Evolutionary conservation across 805 yeast species (phyloP).

Genomic region (Jamesozyma lodderae): DNA sequence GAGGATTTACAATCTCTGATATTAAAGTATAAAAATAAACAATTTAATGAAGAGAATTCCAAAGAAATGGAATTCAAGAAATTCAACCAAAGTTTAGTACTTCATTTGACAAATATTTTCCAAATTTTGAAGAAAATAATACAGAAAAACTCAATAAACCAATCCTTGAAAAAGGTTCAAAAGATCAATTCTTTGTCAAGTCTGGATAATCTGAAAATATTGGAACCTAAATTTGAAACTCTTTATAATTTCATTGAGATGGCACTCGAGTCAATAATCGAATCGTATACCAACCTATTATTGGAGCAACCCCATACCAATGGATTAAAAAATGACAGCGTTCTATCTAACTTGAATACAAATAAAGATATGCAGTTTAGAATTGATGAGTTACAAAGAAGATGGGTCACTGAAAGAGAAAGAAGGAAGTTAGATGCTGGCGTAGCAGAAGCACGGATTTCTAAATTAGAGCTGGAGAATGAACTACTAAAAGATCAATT

Average conservation of each 20-base stretch:
- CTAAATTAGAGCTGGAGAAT: slow-evolving; percentile 50
- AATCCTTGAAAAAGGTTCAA: slow-evolving; percentile 45
- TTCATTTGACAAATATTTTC: slow-evolving; percentile 43
- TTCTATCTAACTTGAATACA: background rate
- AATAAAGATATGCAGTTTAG: slow-evolving; percentile 37
- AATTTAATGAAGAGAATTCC: slow-evolving; percentile 2
- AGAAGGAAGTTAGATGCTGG: slow-evolving; percentile 52
- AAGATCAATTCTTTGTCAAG: slow-evolving; percentile 26
- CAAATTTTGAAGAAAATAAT: slow-evolving; percentile 44
- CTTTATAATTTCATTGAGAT: slow-evolving; percentile 48
- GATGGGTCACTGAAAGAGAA: slow-evolving; percentile 68
- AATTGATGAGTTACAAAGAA: slow-evolving; percentile 50
- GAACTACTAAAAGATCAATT: slow-evolving; percentile 29
- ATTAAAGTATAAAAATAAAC: slow-evolving; percentile 1
- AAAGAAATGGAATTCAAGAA: slow-evolving; percentile 30
- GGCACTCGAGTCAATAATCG: slow-evolving; percentile 50
- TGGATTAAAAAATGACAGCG: background rate
- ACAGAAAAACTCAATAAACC: slow-evolving; percentile 50
- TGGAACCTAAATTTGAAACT: slow-evolving; percentile 33
- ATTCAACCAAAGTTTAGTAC: slow-evolving; percentile 36
- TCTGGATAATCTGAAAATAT: slow-evolving; percentile 19
- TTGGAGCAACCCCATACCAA: slow-evolving; percentile 4
- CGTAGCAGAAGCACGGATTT: slow-evolving; percentile 44
- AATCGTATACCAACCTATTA: slow-evolving; percentile 39
- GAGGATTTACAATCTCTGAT: slow-evolving; percentile 1